Evolutionary conservation across 108 stramenopile genomes (phyloP), one percentile per base, ranked within the genome.

Genomic region (Epipyxis sp.): DNA sequence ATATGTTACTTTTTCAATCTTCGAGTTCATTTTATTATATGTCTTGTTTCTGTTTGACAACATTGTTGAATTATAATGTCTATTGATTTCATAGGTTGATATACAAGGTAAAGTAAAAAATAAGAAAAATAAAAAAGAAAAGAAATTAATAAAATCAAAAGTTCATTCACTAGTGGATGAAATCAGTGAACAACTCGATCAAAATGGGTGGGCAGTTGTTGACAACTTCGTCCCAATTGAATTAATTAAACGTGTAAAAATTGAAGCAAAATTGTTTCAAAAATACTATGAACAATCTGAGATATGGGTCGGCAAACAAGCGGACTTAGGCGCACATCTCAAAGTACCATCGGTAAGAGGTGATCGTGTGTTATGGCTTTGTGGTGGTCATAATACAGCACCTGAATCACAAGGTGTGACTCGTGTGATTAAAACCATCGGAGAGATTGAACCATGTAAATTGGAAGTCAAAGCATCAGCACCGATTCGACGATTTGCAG

Each of bases 311-410:
- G 81, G 81, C 1, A 43, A 59, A 35, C 58, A 34, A 20, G 76
- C 81, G 13, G 65, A 59, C 6, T 59, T 82, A 1, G 81, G 81
- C 61, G 81, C 81, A 2, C 77, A 82, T 41, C 39, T 82, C 3
- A 13, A 3, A 0, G 81, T 82, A 6, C 81, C 81, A 40, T 35
- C 35, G 37, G 76, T 82, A 1, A 44, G 81, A n/a, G 81, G 81
- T 1, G 81, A 82, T 42, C 68, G 71, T 42, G 81, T 82, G 27
- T 69, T 82, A 16, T 82, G 81, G 81, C 62, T 82, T 57, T 82
- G 81, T 59, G 81, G 81, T 29, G 81, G 76, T 3, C 81, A 82
- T 76, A 50, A 50, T 50, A 50, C 46, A 20, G 46, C 46, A 20
- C 46, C 46, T 50, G 46, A 50, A 50, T n/a, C n/a, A n/a, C 29